These are phyloP conservation scores for Euphrasia confusa DNA, from an alignment of 257 asterid species.

Conservation along the genomic window DNA sequence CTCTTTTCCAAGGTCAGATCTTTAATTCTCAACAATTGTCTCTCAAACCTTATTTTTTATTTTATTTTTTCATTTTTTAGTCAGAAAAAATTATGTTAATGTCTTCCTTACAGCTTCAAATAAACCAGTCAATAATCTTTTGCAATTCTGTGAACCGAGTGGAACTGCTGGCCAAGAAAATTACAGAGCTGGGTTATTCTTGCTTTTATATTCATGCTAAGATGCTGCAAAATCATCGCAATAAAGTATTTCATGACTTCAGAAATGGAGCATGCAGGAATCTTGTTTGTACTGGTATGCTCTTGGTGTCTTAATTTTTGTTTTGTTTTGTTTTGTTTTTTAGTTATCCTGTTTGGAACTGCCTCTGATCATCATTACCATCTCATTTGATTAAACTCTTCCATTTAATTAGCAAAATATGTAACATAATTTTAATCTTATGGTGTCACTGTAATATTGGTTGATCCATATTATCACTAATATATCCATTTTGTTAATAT, in stretches of 20 bases:
- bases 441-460: not conserved
- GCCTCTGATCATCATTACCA: not conserved
- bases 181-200: conserved; percentile 40
- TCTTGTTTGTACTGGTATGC: conserved; percentile 36
- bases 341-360: not conserved
- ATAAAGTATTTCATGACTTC: conserved; percentile 37
- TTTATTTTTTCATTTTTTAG: not conserved
- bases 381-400: too few relatives aligned
- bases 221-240: conserved; percentile 41
- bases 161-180: conserved; percentile 42
- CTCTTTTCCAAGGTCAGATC: conserved; percentile 33
- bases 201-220: conserved; percentile 40
- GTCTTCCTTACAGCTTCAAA: conserved; percentile 32
- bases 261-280: conserved; percentile 41
- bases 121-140: conserved; percentile 33
- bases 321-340: too few relatives aligned
- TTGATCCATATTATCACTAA: not conserved
- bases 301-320: not conserved
- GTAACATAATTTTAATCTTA: not conserved
- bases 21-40: not conserved
- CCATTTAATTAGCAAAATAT: not conserved
- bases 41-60: not conserved
- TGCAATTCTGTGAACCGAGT: conserved; percentile 42
- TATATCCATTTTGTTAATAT: not conserved
- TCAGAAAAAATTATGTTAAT: not conserved